Evolutionary conservation across 2,329 filamentous ascomycete genomes (phyloP).

Genomic region (Hortaea werneckii): DNA sequence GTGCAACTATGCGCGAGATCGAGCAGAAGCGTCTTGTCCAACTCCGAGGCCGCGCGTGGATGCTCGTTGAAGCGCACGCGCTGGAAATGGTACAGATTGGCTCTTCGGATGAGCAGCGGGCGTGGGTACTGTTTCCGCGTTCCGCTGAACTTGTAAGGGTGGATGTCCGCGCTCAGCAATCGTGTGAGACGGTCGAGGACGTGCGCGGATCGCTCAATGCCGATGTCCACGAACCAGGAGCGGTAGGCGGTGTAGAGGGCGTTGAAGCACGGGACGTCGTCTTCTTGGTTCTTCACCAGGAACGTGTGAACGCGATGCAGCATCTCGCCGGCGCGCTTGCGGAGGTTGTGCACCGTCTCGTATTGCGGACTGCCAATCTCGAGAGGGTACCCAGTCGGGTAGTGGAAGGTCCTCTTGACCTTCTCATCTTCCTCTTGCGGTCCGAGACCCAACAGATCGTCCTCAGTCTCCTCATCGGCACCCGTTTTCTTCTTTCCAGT

Average conservation of each 20-base stretch:
- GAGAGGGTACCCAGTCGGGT: constrained; percentile 78
- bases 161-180: constrained; percentile 75
- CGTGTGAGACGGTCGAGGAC: constrained; percentile 79
- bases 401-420: constrained; percentile 75
- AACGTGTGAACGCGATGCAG: constrained; percentile 79
- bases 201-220: constrained; percentile 89
- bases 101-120: constrained; percentile 81
- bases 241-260: constrained; percentile 84
- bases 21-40: constrained; percentile 75
- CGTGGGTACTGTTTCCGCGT: constrained; percentile 86
- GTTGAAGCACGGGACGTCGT: constrained; percentile 93
- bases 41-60: constrained; percentile 74
- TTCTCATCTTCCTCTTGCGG: constrained; percentile 60
- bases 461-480: constrained; percentile 36
- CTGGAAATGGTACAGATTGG: constrained; percentile 88
- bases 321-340: constrained; percentile 68
- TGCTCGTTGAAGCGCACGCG: constrained; percentile 89
- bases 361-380: constrained; percentile 56
- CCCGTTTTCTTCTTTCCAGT: constrained; percentile 13
- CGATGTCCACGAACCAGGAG: constrained; percentile 95
- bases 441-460: constrained; percentile 45
- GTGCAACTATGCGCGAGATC: constrained; percentile 85
- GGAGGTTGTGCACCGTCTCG: constrained; percentile 65
- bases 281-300: constrained; percentile 73
- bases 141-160: constrained; percentile 89